These are phyloP conservation scores for Botrytis medusae DNA, from an alignment of 2,329 filamentous ascomycete genomes.

Conservation along the genomic window DNA sequence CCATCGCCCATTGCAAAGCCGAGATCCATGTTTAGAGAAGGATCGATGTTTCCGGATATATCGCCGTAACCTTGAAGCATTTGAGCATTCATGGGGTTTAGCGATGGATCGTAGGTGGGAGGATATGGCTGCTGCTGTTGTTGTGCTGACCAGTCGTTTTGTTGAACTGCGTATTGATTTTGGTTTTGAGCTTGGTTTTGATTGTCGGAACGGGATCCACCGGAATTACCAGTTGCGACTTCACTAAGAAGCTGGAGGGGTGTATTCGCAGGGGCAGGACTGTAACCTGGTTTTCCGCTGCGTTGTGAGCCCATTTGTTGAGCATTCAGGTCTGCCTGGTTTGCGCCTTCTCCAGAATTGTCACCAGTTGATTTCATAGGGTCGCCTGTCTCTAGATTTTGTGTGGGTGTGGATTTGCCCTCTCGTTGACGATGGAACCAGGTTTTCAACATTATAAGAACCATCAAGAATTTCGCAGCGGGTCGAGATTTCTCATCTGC, in stretches of 20 bases:
- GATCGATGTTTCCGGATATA: slow-evolving; percentile 35
- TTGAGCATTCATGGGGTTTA: slow-evolving; percentile 26
- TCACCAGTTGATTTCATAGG: background rate
- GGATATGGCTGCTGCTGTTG: slow-evolving; percentile 25
- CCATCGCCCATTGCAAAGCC: slow-evolving; percentile 38
- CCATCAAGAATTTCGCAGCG: slow-evolving; percentile 68
- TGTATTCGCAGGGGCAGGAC: slow-evolving; percentile 39
- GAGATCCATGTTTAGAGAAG: slow-evolving; percentile 35
- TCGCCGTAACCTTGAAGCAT: slow-evolving; percentile 25
- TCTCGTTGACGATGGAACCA: slow-evolving; percentile 50
- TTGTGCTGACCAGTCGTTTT: slow-evolving; percentile 33
- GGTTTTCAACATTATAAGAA: slow-evolving; percentile 66
- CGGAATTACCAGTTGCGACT: slow-evolving; percentile 42
- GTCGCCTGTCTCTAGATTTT: background rate
- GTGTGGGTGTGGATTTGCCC: slow-evolving; percentile 26
- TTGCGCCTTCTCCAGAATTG: background rate
- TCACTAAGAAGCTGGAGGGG: slow-evolving; percentile 45
- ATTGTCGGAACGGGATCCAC: slow-evolving; percentile 30
- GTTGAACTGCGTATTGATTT: slow-evolving; percentile 28
- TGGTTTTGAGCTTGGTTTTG: slow-evolving; percentile 31
- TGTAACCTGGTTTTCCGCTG: slow-evolving; percentile 33
- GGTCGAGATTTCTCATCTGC: slow-evolving; percentile 63
- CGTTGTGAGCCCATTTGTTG: slow-evolving; percentile 15
- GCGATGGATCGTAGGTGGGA: slow-evolving; percentile 27
- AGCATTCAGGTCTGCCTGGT: background rate